Percentiles rank a stretch among this genome's conserved stretches.
Evolutionary conservation across 1,284 basidiomycete species (phyloP).

Genomic region (Termitomyces sp.): DNA sequence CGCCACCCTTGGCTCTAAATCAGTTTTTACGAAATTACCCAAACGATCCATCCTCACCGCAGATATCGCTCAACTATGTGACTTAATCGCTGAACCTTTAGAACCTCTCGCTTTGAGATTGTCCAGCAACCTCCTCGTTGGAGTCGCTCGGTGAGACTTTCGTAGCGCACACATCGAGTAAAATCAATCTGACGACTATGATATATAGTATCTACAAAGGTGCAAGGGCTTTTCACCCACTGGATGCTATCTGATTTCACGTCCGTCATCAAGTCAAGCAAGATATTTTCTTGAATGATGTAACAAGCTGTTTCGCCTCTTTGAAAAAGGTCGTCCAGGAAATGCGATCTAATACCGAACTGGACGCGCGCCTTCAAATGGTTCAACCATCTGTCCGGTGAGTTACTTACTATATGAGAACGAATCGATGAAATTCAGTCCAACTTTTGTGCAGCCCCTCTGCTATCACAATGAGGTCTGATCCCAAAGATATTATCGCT

Average conservation of each 20-base stretch:
- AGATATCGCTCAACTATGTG: slow-evolving; percentile 76
- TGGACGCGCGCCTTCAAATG: slow-evolving; percentile 59
- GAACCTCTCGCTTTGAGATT: slow-evolving; percentile 82
- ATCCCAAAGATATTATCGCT: slow-evolving; percentile 47
- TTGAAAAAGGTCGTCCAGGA: slow-evolving; percentile 73
- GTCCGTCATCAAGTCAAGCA: slow-evolving; percentile 58
- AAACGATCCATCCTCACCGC: slow-evolving; percentile 75
- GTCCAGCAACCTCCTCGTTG: slow-evolving; percentile 83
- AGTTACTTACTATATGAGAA: slow-evolving; percentile 15
- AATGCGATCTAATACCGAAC: slow-evolving; percentile 38
- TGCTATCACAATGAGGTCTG: slow-evolving; percentile 52
- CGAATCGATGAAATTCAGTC: not conserved
- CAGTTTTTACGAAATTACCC: slow-evolving; percentile 76
- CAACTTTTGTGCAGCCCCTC: slow-evolving; percentile 40
- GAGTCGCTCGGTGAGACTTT: slow-evolving; percentile 68
- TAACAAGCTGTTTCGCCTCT: slow-evolving; percentile 68
- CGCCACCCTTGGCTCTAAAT: slow-evolving; percentile 81
- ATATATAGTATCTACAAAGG: slow-evolving; percentile 77
- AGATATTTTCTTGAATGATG: slow-evolving; percentile 75
- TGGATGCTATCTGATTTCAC: not conserved
- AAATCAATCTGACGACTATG: not conserved
- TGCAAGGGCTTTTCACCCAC: slow-evolving; percentile 20
- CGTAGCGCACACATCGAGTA: not conserved
- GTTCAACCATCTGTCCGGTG: slow-evolving; percentile 60
- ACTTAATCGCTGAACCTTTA: slow-evolving; percentile 71